Conservation (phyloP, 306 rosid genomes). For the Cercis canadensis region DNA sequence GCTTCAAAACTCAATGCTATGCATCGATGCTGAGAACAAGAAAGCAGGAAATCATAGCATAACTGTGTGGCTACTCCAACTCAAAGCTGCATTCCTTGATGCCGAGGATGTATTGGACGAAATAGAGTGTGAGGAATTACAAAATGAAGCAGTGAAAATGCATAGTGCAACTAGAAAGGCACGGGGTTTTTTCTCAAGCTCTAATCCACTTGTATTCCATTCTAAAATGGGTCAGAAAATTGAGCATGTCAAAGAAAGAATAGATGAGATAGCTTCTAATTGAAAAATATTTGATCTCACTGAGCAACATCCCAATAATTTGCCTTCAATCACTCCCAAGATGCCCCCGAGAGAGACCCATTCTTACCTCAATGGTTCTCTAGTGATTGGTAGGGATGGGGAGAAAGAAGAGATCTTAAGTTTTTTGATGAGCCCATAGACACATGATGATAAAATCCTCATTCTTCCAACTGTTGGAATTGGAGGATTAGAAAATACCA, state of each 20-base stretch:
- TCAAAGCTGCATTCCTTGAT: background rate
- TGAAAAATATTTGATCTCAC: background rate
- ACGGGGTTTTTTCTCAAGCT: background rate
- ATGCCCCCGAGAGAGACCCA: background rate
- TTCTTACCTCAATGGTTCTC: background rate
- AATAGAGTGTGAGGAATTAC: slow-evolving; percentile 23
- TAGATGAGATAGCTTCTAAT: background rate
- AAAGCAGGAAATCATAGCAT: background rate
- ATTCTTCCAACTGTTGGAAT: background rate
- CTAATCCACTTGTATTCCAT: background rate
- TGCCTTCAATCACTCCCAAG: slow-evolving; percentile 2
- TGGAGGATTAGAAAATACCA: slow-evolving; percentile 8
- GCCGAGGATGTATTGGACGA: slow-evolving; percentile 23
- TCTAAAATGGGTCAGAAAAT: background rate
- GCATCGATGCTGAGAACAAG: background rate
- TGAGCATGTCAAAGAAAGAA: background rate
- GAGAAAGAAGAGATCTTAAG: background rate
- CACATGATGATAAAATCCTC: background rate
- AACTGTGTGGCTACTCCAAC: background rate
- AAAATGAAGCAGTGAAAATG: background rate
- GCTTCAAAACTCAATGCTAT: background rate
- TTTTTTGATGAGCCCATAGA: background rate
- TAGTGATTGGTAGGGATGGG: background rate
- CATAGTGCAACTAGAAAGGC: background rate
- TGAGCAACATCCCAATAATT: background rate